Conservation (phyloP, 1,139 yeast genomes). For the Arxiozyma slooffiae region DNA sequence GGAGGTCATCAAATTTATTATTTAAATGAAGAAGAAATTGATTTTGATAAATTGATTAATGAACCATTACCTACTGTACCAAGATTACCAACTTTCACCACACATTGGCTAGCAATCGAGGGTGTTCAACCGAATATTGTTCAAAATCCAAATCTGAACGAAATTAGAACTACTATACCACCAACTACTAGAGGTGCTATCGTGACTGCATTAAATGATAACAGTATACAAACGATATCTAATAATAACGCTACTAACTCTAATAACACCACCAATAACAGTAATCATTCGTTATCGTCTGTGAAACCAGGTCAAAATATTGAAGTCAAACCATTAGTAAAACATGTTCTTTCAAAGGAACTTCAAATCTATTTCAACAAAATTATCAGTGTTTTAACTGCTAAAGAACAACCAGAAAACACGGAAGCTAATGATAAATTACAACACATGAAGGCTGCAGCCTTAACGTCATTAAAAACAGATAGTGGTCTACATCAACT, state of each 20-base stretch:
- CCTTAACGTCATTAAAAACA: slow-evolving; percentile 68
- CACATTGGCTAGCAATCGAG: slow-evolving; percentile 98
- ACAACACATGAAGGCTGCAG: slow-evolving; percentile 61
- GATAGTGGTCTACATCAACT: slow-evolving; percentile 97
- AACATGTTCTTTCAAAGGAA: slow-evolving; percentile 91
- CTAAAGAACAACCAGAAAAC: slow-evolving; percentile 28
- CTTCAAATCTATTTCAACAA: slow-evolving; percentile 88
- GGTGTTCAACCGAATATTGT: slow-evolving; percentile 98
- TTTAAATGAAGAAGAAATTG: slow-evolving; percentile 82
- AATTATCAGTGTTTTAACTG: slow-evolving; percentile 67
- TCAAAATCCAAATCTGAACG: slow-evolving; percentile 83
- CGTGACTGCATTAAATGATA: slow-evolving; percentile 37
- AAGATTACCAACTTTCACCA: slow-evolving; percentile 81
- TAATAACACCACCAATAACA: slow-evolving; percentile 8
- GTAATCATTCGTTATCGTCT: slow-evolving; percentile 31
- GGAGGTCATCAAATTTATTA: slow-evolving; percentile 73
- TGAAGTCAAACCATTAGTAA: slow-evolving; percentile 88
- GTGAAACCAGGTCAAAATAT: slow-evolving; percentile 42
- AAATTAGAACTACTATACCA: slow-evolving; percentile 53
- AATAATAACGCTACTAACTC: slow-evolving; percentile 5
- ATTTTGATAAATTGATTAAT: slow-evolving; percentile 85
- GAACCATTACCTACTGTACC: slow-evolving; percentile 95
- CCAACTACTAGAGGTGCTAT: slow-evolving; percentile 65
- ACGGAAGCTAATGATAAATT: slow-evolving; percentile 32
- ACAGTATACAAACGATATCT: slow-evolving; percentile 26